phyloP scores from a whole-genome alignment of 352 stramenopile genomes.

The Pythium aristosporum region DNA sequence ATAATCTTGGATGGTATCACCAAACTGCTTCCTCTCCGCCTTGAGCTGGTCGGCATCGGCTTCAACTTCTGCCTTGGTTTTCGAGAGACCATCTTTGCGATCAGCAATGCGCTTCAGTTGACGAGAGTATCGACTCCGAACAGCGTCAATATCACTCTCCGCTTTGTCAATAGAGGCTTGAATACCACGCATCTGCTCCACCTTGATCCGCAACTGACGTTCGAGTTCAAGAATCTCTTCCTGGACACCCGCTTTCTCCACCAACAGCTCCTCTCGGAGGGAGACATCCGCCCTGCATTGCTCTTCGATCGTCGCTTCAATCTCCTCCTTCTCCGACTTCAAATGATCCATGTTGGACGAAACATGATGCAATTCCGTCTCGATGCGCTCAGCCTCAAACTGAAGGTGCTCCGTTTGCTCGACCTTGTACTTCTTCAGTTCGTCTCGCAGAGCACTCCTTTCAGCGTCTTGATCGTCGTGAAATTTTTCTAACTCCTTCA shows the following conservation, averaged over 20 bases:
- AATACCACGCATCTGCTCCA: constrained; percentile 54
- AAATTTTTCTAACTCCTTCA: constrained; percentile 78
- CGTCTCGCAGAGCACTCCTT: constrained; percentile 41
- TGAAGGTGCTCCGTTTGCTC: constrained; percentile 74
- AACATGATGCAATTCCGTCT: constrained; percentile 76
- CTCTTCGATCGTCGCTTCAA: constrained; percentile 73
- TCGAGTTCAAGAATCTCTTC: constrained; percentile 76
- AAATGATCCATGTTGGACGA: constrained; percentile 72
- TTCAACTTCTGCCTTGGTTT: constrained; percentile 76
- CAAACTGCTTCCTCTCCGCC: constrained; percentile 55
- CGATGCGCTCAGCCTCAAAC: constrained; percentile 75
- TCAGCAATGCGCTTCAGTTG: constrained; percentile 81
- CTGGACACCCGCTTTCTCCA: constrained; percentile 61
- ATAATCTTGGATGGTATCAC: constrained; percentile 53
- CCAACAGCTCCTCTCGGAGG: constrained; percentile 45
- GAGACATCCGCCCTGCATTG: constrained; percentile 70
- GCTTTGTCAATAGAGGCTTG: constrained; percentile 68
- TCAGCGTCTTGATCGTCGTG: constrained; percentile 67
- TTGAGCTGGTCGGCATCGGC: constrained; percentile 59
- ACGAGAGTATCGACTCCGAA: constrained; percentile 69
- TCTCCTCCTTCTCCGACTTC: constrained; percentile 66
- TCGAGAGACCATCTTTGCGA: constrained; percentile 67
- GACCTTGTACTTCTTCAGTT: constrained; percentile 62
- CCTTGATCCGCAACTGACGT: constrained; percentile 59
- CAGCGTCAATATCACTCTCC: constrained; percentile 73